phyloP scores from a whole-genome alignment of 257 asterid species.

The Petrea volubilis region DNA sequence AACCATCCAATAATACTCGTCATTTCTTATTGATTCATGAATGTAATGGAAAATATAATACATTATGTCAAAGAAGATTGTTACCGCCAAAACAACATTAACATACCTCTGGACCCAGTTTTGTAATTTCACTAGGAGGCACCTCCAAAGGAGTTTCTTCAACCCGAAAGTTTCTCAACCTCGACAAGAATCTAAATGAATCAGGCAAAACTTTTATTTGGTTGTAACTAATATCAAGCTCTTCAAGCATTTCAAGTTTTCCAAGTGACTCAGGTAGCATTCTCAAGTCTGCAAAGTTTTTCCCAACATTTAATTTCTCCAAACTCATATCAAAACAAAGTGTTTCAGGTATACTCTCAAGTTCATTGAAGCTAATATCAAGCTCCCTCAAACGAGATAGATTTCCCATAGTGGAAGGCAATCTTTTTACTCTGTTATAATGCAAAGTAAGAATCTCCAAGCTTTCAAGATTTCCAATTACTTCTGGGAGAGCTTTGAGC shows the following conservation, averaged over 20 bases:
- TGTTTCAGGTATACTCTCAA: slow-evolving; percentile 67
- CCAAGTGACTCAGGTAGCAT: slow-evolving; percentile 72
- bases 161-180: slow-evolving; percentile 52
- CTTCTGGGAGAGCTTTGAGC: slow-evolving; percentile 77
- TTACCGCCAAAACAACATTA: neutral
- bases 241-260: slow-evolving; percentile 69
- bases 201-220: slow-evolving; percentile 71
- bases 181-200: slow-evolving; percentile 61
- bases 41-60: too few relatives aligned
- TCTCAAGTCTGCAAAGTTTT: slow-evolving; percentile 73
- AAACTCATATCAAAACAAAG: slow-evolving; percentile 49
- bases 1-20: too few relatives aligned
- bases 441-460: slow-evolving; percentile 78
- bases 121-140: slow-evolving; percentile 59
- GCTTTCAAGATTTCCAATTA: slow-evolving; percentile 52
- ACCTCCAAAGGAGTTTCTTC: slow-evolving; percentile 71
- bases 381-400: slow-evolving; percentile 59
- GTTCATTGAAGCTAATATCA: slow-evolving; percentile 82
- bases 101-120: slow-evolving; percentile 69
- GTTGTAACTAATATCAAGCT: slow-evolving; percentile 70
- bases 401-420: slow-evolving; percentile 68
- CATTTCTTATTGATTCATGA: too few relatives aligned
- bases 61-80: neutral
- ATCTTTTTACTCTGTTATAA: slow-evolving; percentile 55
- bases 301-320: slow-evolving; percentile 60